Base-by-base conservation (phyloP, 2,329 filamentous ascomycete species). In the Xylariaceae sp. region DNA sequence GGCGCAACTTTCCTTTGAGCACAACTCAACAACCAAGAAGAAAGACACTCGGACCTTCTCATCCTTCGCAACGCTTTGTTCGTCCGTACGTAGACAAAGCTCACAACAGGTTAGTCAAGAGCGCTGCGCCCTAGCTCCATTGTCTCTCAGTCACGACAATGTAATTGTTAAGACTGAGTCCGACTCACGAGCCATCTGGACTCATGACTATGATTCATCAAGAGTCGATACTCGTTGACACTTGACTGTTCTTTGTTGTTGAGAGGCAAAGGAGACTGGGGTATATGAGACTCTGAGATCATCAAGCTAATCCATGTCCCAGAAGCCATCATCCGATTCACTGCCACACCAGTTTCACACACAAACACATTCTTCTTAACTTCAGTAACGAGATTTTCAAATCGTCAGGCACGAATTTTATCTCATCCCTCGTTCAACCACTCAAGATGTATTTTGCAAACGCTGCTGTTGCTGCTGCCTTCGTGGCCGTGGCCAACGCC, bases 401-500 rank as follows among this genome's bases (percentile, higher is more conserved):
- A 56, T 68, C 70, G 71, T 74, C 72, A 60, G 71, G 71, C 67
- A 72, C 71, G 69, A 67, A 62, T 56, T 36, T 15, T 59, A 57
- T 64, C 61, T 63, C 53, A 50, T 44, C 56, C 55, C 33, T 27
- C 22, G 7, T 27, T 27, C 22, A 27, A 42, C 58, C 71, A 67
- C 71, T 75, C 71, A 80, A 68, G 62, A 80, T 81, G 78, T 69
- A 63, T 58, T 65, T 72, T 61, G 64, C 72, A 46, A 77, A 77
- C 61, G 66, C 75, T 57, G 62, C 81, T 54, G 67, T 80, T 62
- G 73, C 75, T 58, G 58, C 79, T 53, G 77, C 81, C 63, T 67
- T 90, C 62, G 76, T 78, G 58, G 71, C 81, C 53, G 59, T 80
- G 47, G 80, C 76, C 60, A 78, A 81, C 44, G 89, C 87, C 39